These are phyloP conservation scores for Aspergillus cejpii DNA, from an alignment of 2,329 filamentous ascomycete species.

Conservation along the genomic window DNA sequence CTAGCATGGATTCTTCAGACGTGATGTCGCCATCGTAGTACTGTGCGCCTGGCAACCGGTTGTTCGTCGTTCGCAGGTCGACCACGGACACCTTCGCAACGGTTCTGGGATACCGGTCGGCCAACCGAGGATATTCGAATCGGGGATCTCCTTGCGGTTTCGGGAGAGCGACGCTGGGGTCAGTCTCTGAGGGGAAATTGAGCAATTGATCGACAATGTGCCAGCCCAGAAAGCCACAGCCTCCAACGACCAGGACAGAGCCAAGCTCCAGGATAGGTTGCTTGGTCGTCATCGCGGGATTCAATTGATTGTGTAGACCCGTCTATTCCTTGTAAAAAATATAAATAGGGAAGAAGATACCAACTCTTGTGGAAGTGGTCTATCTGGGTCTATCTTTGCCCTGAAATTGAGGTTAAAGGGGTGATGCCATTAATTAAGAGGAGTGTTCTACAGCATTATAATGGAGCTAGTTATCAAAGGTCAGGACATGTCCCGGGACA, in stretches of 20 bases:
- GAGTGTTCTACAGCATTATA: too few species aligned
- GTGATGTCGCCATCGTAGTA: constrained; percentile 78
- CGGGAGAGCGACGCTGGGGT: constrained; percentile 34
- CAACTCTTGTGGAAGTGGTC: too few species aligned
- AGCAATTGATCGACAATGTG: constrained; percentile 71
- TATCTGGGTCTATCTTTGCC: too few species aligned
- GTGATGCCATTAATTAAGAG: too few species aligned
- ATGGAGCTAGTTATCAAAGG: too few species aligned
- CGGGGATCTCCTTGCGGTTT: constrained; percentile 31
- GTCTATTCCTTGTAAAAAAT: too few species aligned
- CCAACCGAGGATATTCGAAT: constrained; percentile 34
- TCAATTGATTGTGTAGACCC: not conserved
- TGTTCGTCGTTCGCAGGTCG: constrained; percentile 64
- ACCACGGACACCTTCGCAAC: constrained; percentile 58
- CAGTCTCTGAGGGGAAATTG: constrained; percentile 49
- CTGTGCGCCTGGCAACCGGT: constrained; percentile 55
- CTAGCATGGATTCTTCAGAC: constrained; percentile 53
- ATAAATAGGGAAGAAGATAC: too few species aligned
- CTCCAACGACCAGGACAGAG: constrained; percentile 70
- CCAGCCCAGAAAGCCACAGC: constrained; percentile 77
- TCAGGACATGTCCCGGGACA: too few species aligned
- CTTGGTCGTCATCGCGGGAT: constrained; percentile 25
- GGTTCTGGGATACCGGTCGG: constrained; percentile 39
- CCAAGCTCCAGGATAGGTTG: constrained; percentile 48
- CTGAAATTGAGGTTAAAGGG: too few species aligned